phyloP scores from a whole-genome alignment of 371 early-diverging fungal species.

The Mortierella sp. region DNA sequence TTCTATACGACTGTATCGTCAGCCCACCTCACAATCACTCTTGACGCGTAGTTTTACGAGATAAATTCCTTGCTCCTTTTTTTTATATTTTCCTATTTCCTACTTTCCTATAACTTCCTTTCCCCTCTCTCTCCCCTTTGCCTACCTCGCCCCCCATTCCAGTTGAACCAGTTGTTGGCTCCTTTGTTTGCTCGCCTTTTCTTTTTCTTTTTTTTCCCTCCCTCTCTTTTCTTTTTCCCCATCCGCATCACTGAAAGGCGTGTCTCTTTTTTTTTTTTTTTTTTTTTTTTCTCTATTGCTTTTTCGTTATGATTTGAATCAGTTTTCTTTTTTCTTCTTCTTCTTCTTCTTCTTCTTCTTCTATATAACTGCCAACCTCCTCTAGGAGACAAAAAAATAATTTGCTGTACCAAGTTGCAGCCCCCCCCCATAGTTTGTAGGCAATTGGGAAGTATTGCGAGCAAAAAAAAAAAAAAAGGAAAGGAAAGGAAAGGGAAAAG shows the following conservation, averaged over 20 bases:
- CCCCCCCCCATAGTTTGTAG: neutral
- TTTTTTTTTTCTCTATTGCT: neutral
- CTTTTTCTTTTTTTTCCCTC: neutral
- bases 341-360: neutral
- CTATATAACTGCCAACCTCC: neutral
- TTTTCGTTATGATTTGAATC: neutral
- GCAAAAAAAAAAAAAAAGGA: neutral
- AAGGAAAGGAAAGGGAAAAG: neutral
- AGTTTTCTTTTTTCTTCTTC: neutral
- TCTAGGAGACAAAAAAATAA: neutral
- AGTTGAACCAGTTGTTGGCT: no score
- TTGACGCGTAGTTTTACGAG: constrained; percentile 46
- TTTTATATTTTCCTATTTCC: neutral
- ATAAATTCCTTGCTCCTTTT: constrained; percentile 9
- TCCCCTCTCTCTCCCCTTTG: no score
- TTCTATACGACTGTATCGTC: constrained; percentile 52
- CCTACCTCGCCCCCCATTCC: no score
- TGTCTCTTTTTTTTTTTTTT: neutral
- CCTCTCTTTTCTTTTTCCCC: neutral
- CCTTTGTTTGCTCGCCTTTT: no score
- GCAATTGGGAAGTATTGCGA: neutral
- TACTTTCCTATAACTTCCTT: no score
- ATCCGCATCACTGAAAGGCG: neutral
- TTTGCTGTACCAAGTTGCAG: neutral
- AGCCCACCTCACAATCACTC: constrained; percentile 38